Percentiles rank a stretch among this genome's conserved stretches.
Evolutionary conservation across 2,329 filamentous ascomycete genomes (phyloP).

Genomic region (Pyrenophora teres): DNA sequence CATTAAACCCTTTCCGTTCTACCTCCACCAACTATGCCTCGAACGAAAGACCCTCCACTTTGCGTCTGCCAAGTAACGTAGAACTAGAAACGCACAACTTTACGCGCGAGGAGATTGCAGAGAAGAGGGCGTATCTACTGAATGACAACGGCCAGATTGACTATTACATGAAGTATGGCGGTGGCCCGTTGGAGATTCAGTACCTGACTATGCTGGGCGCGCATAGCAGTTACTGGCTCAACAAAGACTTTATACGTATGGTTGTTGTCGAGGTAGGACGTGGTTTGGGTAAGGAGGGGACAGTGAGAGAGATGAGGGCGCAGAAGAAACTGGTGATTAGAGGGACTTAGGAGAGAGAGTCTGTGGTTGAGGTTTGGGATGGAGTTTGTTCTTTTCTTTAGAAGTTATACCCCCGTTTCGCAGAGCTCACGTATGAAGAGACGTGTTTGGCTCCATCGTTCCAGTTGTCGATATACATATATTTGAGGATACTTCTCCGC

Average conservation of each 20-base stretch:
- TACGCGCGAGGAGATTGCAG: constrained; percentile 85
- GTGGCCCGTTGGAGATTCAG: constrained; percentile 88
- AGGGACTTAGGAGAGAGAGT: background rate
- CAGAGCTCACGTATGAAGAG: too few relatives aligned
- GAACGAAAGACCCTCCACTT: constrained; percentile 30
- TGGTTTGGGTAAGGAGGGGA: constrained; percentile 66
- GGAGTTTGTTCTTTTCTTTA: background rate
- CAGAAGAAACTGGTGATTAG: constrained; percentile 51
- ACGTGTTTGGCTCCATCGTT: too few relatives aligned
- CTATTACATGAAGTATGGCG: constrained; percentile 81
- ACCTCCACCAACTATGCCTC: constrained; percentile 28
- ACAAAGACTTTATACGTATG: constrained; percentile 85
- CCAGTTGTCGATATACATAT: too few relatives aligned
- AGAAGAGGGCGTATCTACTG: constrained; percentile 82
- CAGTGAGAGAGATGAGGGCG: constrained; percentile 59
- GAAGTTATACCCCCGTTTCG: background rate
- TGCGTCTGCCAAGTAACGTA: constrained; percentile 59
- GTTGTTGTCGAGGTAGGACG: constrained; percentile 86
- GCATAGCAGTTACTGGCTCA: constrained; percentile 92
- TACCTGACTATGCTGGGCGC: constrained; percentile 97
- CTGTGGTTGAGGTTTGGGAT: background rate
- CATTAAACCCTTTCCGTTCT: constrained; percentile 49
- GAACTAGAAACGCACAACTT: constrained; percentile 97
- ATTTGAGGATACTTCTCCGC: too few relatives aligned
- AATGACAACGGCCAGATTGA: constrained; percentile 98